phyloP scores from a whole-genome alignment of 140 eudicot species.

The Oenanthe javanica region DNA sequence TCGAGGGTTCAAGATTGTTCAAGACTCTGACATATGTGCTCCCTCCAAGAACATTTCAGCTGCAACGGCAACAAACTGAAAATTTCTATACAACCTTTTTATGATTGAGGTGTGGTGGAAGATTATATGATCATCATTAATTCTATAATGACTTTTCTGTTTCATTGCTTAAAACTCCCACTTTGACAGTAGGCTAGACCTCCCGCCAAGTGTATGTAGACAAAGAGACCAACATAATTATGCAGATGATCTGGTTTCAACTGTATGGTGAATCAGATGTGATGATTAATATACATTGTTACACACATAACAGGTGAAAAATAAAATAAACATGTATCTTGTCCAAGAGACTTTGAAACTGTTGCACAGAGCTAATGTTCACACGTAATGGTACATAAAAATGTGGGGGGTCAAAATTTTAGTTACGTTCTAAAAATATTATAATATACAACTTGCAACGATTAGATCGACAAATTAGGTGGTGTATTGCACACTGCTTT shows the following conservation, averaged over 20 bases:
- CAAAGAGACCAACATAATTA: not conserved
- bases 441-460: constrained; percentile 13
- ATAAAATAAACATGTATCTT: not conserved
- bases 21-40: too few species aligned
- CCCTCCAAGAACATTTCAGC: not conserved
- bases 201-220: not conserved
- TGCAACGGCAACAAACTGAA: not conserved
- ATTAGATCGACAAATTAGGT: constrained; percentile 29
- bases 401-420: not conserved
- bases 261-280: not conserved
- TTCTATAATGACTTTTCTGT: not conserved
- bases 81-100: not conserved
- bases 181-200: not conserved
- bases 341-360: not conserved
- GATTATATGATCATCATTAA: not conserved
- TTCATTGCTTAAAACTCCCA: too few species aligned
- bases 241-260: not conserved
- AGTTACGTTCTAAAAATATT: not conserved
- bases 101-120: not conserved
- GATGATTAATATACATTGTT: not conserved
- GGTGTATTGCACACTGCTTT: constrained; percentile 16
- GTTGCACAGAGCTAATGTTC: not conserved
- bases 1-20: too few species aligned
- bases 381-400: not conserved
- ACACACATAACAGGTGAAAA: not conserved